Evolutionary conservation across 257 asterid species (phyloP).

Genomic region (Solanum paucissectum): DNA sequence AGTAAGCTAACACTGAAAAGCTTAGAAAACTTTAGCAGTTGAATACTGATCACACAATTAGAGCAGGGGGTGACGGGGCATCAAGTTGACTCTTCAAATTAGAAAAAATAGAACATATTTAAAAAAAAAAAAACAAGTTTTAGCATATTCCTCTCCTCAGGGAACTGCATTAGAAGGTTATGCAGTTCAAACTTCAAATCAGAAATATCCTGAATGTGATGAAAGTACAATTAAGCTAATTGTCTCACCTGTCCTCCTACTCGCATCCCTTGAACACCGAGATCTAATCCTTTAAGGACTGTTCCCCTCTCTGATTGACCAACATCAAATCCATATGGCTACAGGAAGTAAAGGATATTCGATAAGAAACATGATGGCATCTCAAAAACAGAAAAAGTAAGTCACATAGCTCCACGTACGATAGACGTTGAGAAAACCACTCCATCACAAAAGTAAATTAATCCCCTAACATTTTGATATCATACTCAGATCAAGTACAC

Average conservation of each 20-base stretch:
- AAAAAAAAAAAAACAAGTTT: background rate
- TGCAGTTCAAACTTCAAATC: background rate
- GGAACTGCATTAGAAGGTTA: background rate
- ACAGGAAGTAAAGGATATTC: background rate
- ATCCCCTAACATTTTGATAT: background rate
- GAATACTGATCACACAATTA: background rate
- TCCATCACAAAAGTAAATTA: background rate
- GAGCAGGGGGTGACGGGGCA: background rate
- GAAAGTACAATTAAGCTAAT: background rate
- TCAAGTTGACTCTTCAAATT: background rate
- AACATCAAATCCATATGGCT: conserved; percentile 97
- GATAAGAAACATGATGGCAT: background rate
- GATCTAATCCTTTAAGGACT: conserved; percentile 87
- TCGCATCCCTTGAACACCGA: conserved; percentile 92
- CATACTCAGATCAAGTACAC: background rate
- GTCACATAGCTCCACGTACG: background rate
- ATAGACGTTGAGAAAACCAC: background rate
- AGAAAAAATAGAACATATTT: background rate
- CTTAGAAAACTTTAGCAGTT: background rate
- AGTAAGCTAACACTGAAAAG: background rate
- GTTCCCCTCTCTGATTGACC: conserved; percentile 81
- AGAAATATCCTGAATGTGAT: background rate
- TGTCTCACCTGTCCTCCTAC: conserved; percentile 92
- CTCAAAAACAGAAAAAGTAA: background rate
- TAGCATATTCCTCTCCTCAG: background rate